Evolutionary conservation across 441 rosid genomes (phyloP).

Genomic region (Populus hybrid): DNA sequence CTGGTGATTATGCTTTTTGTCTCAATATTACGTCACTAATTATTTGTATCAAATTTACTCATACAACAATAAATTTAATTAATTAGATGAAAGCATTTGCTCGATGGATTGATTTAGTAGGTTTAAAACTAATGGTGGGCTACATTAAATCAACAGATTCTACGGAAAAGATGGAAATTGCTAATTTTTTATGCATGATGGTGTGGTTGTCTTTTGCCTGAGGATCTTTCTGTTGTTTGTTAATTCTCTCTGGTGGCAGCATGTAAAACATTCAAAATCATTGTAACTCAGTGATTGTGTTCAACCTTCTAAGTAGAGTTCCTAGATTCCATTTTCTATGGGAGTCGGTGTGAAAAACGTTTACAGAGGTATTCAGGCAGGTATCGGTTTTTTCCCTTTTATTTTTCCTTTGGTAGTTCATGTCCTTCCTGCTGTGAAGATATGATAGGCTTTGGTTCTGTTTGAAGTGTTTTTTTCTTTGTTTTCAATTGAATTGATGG

Average conservation of each 20-base stretch:
- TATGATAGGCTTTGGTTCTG: neutral
- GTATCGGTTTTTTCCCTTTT: neutral
- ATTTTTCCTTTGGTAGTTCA: neutral
- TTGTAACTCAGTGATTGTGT: neutral
- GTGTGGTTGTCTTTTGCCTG: neutral
- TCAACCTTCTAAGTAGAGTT: neutral
- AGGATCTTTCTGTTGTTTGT: neutral
- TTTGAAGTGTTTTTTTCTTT: neutral
- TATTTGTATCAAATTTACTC: neutral
- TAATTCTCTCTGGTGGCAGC: neutral
- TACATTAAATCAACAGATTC: neutral
- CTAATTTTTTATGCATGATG: neutral
- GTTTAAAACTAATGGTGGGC: neutral
- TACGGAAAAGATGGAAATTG: neutral
- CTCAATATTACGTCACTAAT: neutral
- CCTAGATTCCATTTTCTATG: neutral
- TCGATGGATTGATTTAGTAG: neutral
- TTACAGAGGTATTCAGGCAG: neutral
- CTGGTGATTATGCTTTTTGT: neutral
- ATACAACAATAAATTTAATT: too few relatives aligned
- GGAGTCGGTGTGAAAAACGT: neutral
- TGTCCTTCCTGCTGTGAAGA: slow-evolving; percentile 1
- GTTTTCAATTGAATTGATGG: neutral
- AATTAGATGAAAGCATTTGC: neutral
- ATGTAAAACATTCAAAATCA: neutral